Conservation (phyloP, 371 early-diverging fungal species). For the Cokeromyces recurvatus region DNA sequence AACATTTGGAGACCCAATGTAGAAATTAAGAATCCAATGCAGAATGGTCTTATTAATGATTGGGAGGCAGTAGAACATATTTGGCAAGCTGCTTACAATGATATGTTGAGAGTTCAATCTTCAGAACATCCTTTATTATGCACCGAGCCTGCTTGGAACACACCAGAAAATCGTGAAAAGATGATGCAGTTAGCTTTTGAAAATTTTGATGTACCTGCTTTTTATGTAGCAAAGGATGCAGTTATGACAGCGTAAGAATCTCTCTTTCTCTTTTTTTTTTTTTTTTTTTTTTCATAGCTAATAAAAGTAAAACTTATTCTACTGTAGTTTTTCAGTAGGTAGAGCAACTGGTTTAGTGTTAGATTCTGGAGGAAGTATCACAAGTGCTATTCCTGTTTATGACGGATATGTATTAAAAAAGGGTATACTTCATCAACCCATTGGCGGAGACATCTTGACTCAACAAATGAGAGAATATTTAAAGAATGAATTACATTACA, state of each 20-base stretch:
- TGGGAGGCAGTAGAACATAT: slow-evolving; percentile 91
- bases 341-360: slow-evolving; percentile 85
- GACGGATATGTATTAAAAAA: slow-evolving; percentile 95
- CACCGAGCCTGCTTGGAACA: slow-evolving; percentile 90
- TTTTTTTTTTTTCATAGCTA: background rate
- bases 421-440: slow-evolving; percentile 71
- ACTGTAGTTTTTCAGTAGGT: slow-evolving; percentile 84
- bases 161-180: slow-evolving; percentile 77
- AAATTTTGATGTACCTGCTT: slow-evolving; percentile 85
- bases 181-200: slow-evolving; percentile 92
- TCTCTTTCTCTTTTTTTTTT: no score
- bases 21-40: slow-evolving; percentile 75
- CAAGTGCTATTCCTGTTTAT: slow-evolving; percentile 90
- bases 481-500: slow-evolving; percentile 48
- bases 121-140: slow-evolving; percentile 87
- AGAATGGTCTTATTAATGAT: slow-evolving; percentile 74
- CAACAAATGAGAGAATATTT: slow-evolving; percentile 70
- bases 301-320: no score
- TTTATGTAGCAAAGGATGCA: slow-evolving; percentile 86
- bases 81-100: slow-evolving; percentile 77
- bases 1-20: slow-evolving; percentile 72
- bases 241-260: slow-evolving; percentile 91
- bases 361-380: slow-evolving; percentile 84
- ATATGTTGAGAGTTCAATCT: slow-evolving; percentile 62
- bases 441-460: slow-evolving; percentile 84